Conservation (phyloP, 306 rosid species). For the Fagus crenata region DNA sequence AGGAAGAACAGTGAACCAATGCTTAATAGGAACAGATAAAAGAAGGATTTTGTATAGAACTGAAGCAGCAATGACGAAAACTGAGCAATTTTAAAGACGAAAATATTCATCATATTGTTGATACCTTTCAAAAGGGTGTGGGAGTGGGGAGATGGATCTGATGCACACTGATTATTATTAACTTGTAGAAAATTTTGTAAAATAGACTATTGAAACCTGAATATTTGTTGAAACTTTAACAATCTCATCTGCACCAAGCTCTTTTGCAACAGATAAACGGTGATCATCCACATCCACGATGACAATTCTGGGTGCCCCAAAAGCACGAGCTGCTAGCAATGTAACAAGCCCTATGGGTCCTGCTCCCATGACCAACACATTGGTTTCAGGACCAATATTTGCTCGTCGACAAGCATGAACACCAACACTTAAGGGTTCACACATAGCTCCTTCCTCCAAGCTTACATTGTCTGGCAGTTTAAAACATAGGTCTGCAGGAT, state of each 20-base stretch:
- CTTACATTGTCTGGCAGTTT: conserved; percentile 84
- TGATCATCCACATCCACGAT: conserved; percentile 72
- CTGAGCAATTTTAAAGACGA: not conserved
- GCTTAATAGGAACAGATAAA: not conserved
- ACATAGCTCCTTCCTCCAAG: conserved; percentile 96
- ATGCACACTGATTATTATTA: no score
- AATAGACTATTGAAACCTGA: conserved; percentile 41
- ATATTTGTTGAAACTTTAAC: conserved; percentile 66
- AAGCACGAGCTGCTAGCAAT: conserved; percentile 82
- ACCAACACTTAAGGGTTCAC: conserved; percentile 91
- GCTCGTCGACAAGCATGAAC: conserved; percentile 95
- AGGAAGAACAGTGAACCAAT: conserved; percentile 17
- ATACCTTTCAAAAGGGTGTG: not conserved
- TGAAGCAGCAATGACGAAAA: not conserved
- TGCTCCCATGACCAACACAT: conserved; percentile 83
- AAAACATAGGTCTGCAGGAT: conserved; percentile 83
- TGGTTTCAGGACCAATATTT: conserved; percentile 74
- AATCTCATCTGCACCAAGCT: conserved; percentile 73
- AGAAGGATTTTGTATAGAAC: conserved; percentile 1
- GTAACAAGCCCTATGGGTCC: conserved; percentile 96
- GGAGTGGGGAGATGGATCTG: not conserved
- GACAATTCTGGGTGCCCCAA: conserved; percentile 69
- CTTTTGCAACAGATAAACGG: conserved; percentile 78
- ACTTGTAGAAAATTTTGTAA: not conserved
- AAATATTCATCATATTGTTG: not conserved